Base-by-base conservation (phyloP, 768 basidiomycete species). In the Mycena vulgaris region DNA sequence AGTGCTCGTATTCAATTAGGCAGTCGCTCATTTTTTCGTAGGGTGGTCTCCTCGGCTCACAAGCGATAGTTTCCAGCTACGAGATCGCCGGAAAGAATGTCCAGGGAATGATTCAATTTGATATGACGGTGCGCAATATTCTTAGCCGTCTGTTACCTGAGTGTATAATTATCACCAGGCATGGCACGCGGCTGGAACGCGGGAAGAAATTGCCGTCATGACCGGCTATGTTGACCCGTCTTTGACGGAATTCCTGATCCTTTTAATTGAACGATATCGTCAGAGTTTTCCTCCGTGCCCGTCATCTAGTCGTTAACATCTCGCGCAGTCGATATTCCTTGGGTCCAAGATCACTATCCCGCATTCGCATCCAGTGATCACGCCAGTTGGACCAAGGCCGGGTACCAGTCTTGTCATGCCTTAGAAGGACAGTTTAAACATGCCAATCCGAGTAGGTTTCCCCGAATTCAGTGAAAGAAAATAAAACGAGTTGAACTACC, bases 351-450 rank as follows among this genome's bases (percentile, higher is more conserved):
- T 13, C 39, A 27, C 1, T 69, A 74, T 21, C 66, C 73, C 2
- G 25, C 33, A 13, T 17, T 25, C 16, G 37, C 35, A 33, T 7
- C 9, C 17, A 64, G 58, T 14, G 66, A 62, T 52, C 49, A 75
- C 73, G 87, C 87, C 37, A 87, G 87, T 25, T 91, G 89, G 89
- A 79, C 75, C 28, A 88, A 85, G 78, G 89, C 88, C 28, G 91
- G 91, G 56, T 92, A 90, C 71, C 89, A 87, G 33, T 84, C 86
- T 66, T 83, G 86, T 28, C 91, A 91, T 78, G 83, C 87, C 21
- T 88, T 90, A 58, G 89, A 89, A 78, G 83, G 82, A 59, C 31
- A 81, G 21, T 89, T 88, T 70, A 78, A 80, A 63, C n/a, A 87
- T 70, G 78, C 84, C 19, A 91, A 92, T 75, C 75, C 31, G 81